phyloP scores from a whole-genome alignment of 2,329 filamentous ascomycete genomes.

The Lasiodiplodia hormozganensis region DNA sequence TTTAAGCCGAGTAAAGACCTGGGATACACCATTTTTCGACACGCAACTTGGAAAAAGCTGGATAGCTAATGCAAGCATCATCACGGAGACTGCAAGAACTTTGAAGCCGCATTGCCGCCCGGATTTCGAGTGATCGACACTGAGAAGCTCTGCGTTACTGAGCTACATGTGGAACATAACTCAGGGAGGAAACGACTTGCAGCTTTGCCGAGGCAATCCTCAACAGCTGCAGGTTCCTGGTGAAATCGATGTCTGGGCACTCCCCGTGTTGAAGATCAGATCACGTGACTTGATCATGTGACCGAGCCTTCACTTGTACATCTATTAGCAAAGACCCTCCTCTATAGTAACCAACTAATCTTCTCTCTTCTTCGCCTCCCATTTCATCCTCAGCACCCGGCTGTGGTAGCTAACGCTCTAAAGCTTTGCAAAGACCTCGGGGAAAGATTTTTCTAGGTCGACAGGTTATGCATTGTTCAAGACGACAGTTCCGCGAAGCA shows the following conservation, averaged over 20 bases:
- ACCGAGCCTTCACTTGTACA: too few relatives aligned
- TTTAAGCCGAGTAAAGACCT: background rate
- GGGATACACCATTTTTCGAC: background rate
- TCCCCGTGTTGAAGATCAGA: too few relatives aligned
- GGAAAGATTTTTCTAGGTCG: slow-evolving; percentile 32
- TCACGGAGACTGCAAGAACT: background rate
- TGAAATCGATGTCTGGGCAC: background rate
- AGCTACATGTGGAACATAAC: slow-evolving; percentile 30
- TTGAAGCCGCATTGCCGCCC: background rate
- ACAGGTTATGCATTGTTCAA: slow-evolving; percentile 31
- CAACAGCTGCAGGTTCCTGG: background rate
- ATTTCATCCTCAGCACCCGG: too few relatives aligned
- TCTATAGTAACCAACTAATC: too few relatives aligned
- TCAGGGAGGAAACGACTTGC: slow-evolving; percentile 13
- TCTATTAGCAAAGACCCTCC: too few relatives aligned
- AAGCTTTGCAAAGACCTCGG: slow-evolving; percentile 21
- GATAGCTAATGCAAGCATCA: background rate
- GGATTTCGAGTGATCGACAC: background rate
- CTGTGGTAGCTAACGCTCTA: slow-evolving; percentile 29
- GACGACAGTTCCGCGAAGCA: slow-evolving; percentile 21
- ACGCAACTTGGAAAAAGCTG: background rate
- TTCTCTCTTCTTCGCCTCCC: too few relatives aligned
- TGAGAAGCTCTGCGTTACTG: slow-evolving; percentile 1
- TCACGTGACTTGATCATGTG: too few relatives aligned
- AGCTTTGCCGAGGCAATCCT: background rate